These are phyloP conservation scores for Pseudogymnoascus sp. DNA, from an alignment of 2,329 filamentous ascomycete genomes.

Conservation along the genomic window DNA sequence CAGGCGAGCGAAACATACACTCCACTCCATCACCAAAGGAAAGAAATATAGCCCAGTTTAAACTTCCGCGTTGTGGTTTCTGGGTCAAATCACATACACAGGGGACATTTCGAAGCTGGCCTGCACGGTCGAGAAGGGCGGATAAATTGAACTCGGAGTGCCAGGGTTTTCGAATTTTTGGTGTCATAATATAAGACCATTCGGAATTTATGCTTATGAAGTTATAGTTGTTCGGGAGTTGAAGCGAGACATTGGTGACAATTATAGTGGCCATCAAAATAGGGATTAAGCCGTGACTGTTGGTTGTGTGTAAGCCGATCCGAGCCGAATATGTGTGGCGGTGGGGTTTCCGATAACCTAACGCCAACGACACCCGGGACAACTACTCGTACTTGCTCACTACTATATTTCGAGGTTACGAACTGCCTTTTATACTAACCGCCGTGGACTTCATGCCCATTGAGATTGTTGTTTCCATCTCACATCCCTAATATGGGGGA, in stretches of 20 bases:
- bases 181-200: slow-evolving; percentile 5
- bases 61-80: slow-evolving; percentile 11
- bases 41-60: slow-evolving; percentile 16
- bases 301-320: not conserved
- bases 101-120: slow-evolving; percentile 12
- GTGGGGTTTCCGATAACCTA: not conserved
- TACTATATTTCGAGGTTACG: not conserved
- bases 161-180: slow-evolving; percentile 3
- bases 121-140: slow-evolving; percentile 12
- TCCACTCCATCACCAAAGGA: slow-evolving; percentile 16
- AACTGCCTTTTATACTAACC: not conserved
- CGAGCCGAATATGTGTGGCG: not conserved
- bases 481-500: not conserved
- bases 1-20: slow-evolving; percentile 17
- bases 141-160: slow-evolving; percentile 11
- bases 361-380: not conserved
- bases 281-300: too few relatives aligned
- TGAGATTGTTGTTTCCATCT: not conserved
- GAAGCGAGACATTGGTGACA: too few relatives aligned
- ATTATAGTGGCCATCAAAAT: too few relatives aligned
- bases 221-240: too few relatives aligned
- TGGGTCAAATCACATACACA: slow-evolving; percentile 14
- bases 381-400: not conserved
- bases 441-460: not conserved
- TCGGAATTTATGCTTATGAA: too few relatives aligned